Evolutionary conservation across 1,284 basidiomycete species (phyloP), one percentile per base, ranked within the genome.

Genomic region (Tetrapyrgos nigripes): DNA sequence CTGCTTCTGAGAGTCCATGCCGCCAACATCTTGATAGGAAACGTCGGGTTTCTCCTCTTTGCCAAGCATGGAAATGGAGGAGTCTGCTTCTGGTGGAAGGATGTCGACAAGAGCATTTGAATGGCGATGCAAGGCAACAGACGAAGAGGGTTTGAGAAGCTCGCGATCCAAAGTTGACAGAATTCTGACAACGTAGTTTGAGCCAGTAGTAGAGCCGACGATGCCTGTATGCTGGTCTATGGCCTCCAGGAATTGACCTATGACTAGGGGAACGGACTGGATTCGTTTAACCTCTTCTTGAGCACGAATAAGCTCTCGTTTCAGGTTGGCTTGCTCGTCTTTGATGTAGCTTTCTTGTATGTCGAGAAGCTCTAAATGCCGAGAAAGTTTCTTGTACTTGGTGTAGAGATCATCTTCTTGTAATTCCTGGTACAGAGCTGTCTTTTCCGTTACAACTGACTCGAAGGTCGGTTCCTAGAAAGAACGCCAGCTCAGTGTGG

Each of bases 221-320:
- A 99, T 99, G 60, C 93, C 96, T 21, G 97, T 96, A 70, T 93
- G 90, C 74, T 98, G 94, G 80, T 99, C 97, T 73, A 99, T 98
- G 55, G 97, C 94, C 77, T 99, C 97, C 45, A 99, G 86, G 82
- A 99, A 99, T 75, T 99, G 97, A 53, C 97, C 97, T 68, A 99
- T 99, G 69, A 99, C 97, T n/a, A 99, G 88, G 0, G 97, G 97
- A 3, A 99, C 97, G 50, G 94, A 95, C 79, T 99, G 96, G 72
- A 99, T 99, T 57, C 97, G 92, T 79, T 98, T 98, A 68, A 99
- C 97, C 80, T 99, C 97, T 76, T 99, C 97, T 71, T 99, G 97
- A 1, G 97, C 97, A 60, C 97, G 92, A 64, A 99, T 92, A 59
- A 99, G 90, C 78, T 99, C 97, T 59, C 97, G 90, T 75, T 98